Base-by-base conservation (phyloP, 2,329 filamentous ascomycete genomes). In the Tolypocladium tropicale region DNA sequence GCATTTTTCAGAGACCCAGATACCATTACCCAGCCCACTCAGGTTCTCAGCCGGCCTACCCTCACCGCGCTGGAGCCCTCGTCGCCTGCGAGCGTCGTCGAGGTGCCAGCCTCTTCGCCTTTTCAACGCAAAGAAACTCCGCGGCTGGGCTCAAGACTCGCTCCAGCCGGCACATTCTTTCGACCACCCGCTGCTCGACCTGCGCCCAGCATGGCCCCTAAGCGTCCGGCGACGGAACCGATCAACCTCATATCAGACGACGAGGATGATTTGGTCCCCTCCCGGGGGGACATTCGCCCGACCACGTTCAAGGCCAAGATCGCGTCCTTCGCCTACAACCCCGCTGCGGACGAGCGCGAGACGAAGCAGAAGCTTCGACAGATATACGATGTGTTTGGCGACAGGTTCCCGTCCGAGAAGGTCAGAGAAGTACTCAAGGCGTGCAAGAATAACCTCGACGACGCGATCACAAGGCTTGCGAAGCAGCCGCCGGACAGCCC, bases 71-170 rank as follows among this genome's bases (percentile, higher is more conserved):
- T 65, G 33, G 59, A 64, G 49, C 72, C 72, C 28, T 76, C 78
- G 9, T 79, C 79, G 0, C 74, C 75, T 10, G 63, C 70, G 30
- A 74, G 75, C 36, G 64, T 75, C 21, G 67, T 96, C 56, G 92
- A 96, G 69, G 92, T 96, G 3, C 85, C 87, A 33, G 89, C 90
- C n/a, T 96, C 92, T 3, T 96, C 93, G 1, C 92, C 91, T 2
- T 78, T 85, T 56, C 80, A 81, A 65, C 63, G 63, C 66, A 62
- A 67, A 68, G 64, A 65, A 53, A 56, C 63, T 32, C 55, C 65
- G 30, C 62, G 62, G 52, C 58, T 75, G 30, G 81, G 79, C 25
- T 84, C 77, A 59, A 72, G 82, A 49, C 87, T 95, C 76, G 88
- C 89, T 37, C 89, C 90, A 32, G 80, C 84, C 50, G 88, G 90